Evolutionary conservation across 2,329 filamentous ascomycete genomes (phyloP), one percentile per base, ranked within the genome.

Genomic region (Lachnellula willkommii): DNA sequence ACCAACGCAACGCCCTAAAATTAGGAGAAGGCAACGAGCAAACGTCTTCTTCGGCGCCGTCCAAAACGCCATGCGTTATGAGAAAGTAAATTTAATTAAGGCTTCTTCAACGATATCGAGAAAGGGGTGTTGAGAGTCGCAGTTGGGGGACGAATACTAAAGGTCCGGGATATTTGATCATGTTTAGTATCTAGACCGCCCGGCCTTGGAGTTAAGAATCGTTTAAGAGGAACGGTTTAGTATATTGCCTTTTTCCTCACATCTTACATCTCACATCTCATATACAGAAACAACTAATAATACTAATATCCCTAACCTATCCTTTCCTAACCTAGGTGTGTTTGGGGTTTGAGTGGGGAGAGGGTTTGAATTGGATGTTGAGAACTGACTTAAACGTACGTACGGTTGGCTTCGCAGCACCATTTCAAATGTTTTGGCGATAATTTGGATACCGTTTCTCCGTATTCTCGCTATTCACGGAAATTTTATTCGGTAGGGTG

Each of bases 201-300:
- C 81, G 12, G 76, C 79, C 0, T 79, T 83, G 58, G 73, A 79
- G 46, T 78, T 79, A 1, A 69, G 75, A 5, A 72, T 85, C 15
- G 80, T 84, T 7, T 68, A 72, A 37, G 82, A 85, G 60, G 83
- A 85, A 66, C 79, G 81, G 2, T 85, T 85, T 59, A 81, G 78
- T 57, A 57, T 26, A 40, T 9, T 26, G 17, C 5, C 11, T 8
- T 11, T 15, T 28, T 50, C 28, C 8, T 15, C 2, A 20, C 20
- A 14, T 5, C 39, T 47, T 12, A 43, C 6, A 14, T 32, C 22
- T 20, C 22, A 22, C 2, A 22, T 5, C 22, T 2, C 2, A 22
- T 22, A n/a, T n/a, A n/a, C n/a, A n/a, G n/a, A n/a, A n/a, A n/a
- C n/a, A n/a, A n/a, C n/a, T n/a, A n/a, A n/a, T n/a, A 2, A 20